Evolutionary conservation across 2,329 filamentous ascomycete genomes (phyloP).

Genomic region (Ophiosphaerella korrae): DNA sequence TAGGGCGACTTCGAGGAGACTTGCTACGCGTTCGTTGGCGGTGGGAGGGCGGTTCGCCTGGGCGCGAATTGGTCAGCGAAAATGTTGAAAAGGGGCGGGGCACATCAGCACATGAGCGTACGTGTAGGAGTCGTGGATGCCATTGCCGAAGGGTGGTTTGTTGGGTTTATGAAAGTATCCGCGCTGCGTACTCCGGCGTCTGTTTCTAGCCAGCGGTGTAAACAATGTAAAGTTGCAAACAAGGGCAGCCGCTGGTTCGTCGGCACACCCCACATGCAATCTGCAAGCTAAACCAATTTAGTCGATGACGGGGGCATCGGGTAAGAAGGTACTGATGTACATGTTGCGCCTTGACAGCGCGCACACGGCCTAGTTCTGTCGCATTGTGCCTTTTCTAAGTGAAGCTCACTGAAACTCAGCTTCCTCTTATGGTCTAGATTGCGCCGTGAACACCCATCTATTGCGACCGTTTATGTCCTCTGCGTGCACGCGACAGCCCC

Average conservation of each 20-base stretch:
- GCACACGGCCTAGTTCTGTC: neutral
- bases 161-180: neutral
- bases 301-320: too few species aligned
- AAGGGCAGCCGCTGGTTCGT: too few species aligned
- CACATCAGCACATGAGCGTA: conserved; percentile 24
- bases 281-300: too few species aligned
- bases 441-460: neutral
- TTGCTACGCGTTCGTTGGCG: conserved; percentile 62
- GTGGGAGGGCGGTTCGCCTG: conserved; percentile 26
- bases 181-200: neutral
- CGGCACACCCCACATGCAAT: too few species aligned
- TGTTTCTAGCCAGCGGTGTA: neutral
- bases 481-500: neutral
- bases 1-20: conserved; percentile 70
- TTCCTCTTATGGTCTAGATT: neutral
- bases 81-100: conserved; percentile 20
- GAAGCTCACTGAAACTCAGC: too few species aligned
- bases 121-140: conserved; percentile 31
- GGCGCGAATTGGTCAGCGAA: conserved; percentile 1
- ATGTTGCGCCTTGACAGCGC: neutral
- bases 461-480: neutral
- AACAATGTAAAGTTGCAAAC: too few species aligned
- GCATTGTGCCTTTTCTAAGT: neutral
- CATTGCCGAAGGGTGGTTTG: conserved; percentile 9
- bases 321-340: too few species aligned